Evolutionary conservation across 1,284 basidiomycete genomes (phyloP), one percentile per base, ranked within the genome.

Genomic region (Sporisorium reilianum): DNA sequence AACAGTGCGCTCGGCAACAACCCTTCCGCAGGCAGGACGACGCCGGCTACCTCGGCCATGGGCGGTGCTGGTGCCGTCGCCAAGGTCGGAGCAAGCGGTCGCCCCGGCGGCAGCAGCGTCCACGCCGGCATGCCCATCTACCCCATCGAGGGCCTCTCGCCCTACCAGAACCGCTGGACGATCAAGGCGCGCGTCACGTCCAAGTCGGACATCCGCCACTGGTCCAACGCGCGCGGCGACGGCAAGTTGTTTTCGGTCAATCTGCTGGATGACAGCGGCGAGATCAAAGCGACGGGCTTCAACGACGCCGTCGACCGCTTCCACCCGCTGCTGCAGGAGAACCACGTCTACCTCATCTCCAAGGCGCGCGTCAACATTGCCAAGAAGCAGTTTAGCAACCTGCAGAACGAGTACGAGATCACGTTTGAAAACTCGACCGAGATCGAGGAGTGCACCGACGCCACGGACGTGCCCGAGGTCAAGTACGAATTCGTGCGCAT

Each of bases 81-180:
- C 45, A 75, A 75, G 32, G 36, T 53, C 9, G 51, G 50, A 12
- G 60, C 25, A 9, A 60, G 50, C 7, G 64, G 73, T n/a, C 69
- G 68, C 18, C 65, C 69, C 12, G 78, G 74, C 23, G 71, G 75
- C 25, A 64, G 69, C 57, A 80, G 78, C 63, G 53, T 78, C 20
- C 68, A 72, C 59, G 70, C 75, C 18, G 80, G 80, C 28, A 75
- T 80, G 66, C 80, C 88, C 75, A 88, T 90, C 64, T 93, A 90
- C 85, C 95, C 95, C 4, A 99, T 99, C 79, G 95, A 97, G 82
- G 93, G 92, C 6, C 89, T 99, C 52, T 96, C 92, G 79, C 97
- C 96, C 8, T 99, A 98, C 85, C 94, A 97, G 86, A 98, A 97
- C 87, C 95, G 95, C 86, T 89, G 83, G 96, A 96, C 93, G 3